Percentiles rank a stretch among this genome's conserved stretches.
phyloP scores from a whole-genome alignment of 2,329 filamentous ascomycete species.

The Dothideomycetes sp. region DNA sequence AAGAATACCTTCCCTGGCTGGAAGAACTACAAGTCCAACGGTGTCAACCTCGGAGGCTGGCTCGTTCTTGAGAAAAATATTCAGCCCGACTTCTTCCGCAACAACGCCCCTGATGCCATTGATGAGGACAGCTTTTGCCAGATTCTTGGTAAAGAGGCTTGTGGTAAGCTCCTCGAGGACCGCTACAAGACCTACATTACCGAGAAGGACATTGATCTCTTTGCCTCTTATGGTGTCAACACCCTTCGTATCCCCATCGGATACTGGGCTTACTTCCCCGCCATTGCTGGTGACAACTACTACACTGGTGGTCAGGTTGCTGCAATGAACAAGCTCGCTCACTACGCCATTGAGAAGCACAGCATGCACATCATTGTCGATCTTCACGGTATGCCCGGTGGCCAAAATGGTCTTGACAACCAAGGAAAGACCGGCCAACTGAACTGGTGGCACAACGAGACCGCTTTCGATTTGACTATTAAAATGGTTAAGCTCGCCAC shows the following conservation, averaged over 20 bases:
- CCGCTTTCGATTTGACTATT: not conserved
- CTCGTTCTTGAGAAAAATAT: conserved; percentile 30
- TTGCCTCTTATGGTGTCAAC: conserved; percentile 29
- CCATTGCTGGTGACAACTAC: conserved; percentile 37
- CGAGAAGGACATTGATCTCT: conserved; percentile 33
- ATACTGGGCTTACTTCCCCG: conserved; percentile 43
- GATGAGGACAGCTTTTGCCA: conserved; percentile 33
- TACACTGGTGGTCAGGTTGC: conserved; percentile 22
- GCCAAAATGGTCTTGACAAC: conserved; percentile 14
- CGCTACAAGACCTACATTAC: conserved; percentile 33
- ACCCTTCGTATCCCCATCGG: conserved; percentile 43
- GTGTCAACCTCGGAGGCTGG: conserved; percentile 30
- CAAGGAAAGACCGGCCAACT: conserved; percentile 8
- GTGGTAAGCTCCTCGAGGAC: conserved; percentile 19
- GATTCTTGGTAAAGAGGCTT: conserved; percentile 20
- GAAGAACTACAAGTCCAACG: conserved; percentile 19
- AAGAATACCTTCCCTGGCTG: not conserved
- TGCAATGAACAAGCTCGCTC: not conserved
- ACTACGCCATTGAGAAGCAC: conserved; percentile 28
- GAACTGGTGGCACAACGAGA: conserved; percentile 11
- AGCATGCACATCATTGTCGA: conserved; percentile 42
- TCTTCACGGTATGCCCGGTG: conserved; percentile 78
- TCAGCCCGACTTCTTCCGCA: conserved; percentile 27
- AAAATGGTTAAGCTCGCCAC: not conserved
- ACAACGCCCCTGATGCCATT: conserved; percentile 20